Percentiles rank a stretch among this genome's conserved stretches.
These are phyloP conservation scores for Penicillium sp. DNA, from an alignment of 2,329 filamentous ascomycete genomes.

Conservation along the genomic window DNA sequence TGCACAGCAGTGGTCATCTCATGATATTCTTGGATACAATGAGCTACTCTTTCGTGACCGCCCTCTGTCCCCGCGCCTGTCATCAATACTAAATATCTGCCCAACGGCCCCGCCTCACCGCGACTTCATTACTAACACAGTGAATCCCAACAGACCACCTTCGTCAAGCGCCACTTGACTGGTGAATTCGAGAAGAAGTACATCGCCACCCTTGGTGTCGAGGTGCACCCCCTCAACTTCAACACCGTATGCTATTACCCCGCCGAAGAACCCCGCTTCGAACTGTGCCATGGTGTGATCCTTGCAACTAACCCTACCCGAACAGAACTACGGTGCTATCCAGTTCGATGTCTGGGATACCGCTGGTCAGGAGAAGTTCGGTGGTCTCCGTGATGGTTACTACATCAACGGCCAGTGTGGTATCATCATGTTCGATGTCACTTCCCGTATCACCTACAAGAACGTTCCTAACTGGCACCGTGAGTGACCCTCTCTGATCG, in stretches of 20 bases:
- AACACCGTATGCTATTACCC: conserved; percentile 83
- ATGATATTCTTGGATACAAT: background rate
- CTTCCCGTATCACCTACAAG: conserved; percentile 99
- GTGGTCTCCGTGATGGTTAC: conserved; percentile 98
- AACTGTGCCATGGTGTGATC: conserved; percentile 14
- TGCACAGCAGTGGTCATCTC: background rate
- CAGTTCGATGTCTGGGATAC: conserved; percentile 99
- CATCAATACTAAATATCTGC: conserved; percentile 29
- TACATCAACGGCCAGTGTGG: conserved; percentile 99
- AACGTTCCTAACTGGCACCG: conserved; percentile 99
- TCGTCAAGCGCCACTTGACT: conserved; percentile 99
- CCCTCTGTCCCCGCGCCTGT: conserved; percentile 25
- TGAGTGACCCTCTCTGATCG: conserved; percentile 53
- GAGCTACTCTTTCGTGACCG: background rate
- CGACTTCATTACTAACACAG: conserved; percentile 25
- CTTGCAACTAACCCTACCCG: conserved; percentile 27
- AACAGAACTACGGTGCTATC: conserved; percentile 84
- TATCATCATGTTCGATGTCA: conserved; percentile 99
- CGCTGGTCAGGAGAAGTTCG: conserved; percentile 98
- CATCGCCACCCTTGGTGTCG: conserved; percentile 98
- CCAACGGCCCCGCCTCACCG: conserved; percentile 20
- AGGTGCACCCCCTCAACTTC: conserved; percentile 98
- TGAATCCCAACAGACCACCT: conserved; percentile 72
- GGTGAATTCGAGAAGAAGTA: conserved; percentile 99
- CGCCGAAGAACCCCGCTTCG: conserved; percentile 34